Conservation (phyloP, 495 filamentous ascomycete species). For the Trichoderma asperelloides region DNA sequence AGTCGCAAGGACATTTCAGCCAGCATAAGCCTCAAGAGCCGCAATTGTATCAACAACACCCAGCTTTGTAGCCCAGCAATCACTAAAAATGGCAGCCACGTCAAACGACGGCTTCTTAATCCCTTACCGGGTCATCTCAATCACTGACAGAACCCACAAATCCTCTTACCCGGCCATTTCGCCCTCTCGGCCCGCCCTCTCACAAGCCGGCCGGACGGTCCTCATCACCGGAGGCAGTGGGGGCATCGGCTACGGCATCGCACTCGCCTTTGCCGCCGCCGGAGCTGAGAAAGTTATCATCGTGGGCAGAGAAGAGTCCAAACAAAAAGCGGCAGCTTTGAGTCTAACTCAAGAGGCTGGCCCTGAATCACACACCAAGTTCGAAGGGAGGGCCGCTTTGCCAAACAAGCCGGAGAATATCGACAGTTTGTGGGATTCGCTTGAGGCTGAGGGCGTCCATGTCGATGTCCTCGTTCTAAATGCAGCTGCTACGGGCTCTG, state of each 20-base stretch:
- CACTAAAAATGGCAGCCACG: background rate
- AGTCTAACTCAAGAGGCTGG: conserved; percentile 12
- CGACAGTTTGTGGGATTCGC: conserved; percentile 24
- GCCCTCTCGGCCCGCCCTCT: conserved; percentile 31
- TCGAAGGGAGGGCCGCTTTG: conserved; percentile 12
- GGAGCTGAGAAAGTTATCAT: conserved; percentile 25
- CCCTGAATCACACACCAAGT: conserved; percentile 12
- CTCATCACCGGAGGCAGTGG: conserved; percentile 37
- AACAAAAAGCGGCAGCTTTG: conserved; percentile 1
- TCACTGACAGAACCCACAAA: conserved; percentile 25
- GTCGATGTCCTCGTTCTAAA: conserved; percentile 36
- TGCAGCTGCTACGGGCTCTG: conserved; percentile 15
- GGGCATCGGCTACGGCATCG: conserved; percentile 31
- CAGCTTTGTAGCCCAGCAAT: no score
- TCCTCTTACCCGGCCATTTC: conserved; percentile 34
- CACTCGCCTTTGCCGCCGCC: conserved; percentile 27
- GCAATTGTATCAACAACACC: background rate
- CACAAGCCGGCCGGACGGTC: conserved; percentile 34
- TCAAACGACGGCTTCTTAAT: background rate
- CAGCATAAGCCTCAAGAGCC: background rate
- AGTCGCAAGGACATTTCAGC: no score
- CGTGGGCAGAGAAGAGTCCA: background rate
- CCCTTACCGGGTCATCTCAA: background rate
- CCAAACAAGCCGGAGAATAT: conserved; percentile 13
- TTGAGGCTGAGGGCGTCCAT: conserved; percentile 20